Evolutionary conservation across 1,284 basidiomycete genomes (phyloP), one percentile per base, ranked within the genome.

Genomic region (Phylloporus sp.): DNA sequence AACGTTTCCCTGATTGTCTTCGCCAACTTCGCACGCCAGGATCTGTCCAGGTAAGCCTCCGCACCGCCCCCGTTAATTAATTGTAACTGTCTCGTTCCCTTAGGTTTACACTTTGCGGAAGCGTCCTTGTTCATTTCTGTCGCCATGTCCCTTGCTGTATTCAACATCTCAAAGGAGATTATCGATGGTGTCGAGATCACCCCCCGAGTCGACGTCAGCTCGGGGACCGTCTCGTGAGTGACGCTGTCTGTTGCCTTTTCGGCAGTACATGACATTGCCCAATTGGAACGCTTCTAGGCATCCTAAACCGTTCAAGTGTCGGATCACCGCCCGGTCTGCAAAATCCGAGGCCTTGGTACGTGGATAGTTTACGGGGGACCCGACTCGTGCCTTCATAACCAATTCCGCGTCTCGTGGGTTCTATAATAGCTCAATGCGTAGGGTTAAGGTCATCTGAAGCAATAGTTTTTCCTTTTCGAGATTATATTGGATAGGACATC

Each of bases 161-260:
- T 72, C 34, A 15, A 37, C 15, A 37, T 37, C 34, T 64, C 62
- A 24, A 66, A 68, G 49, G 56, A 52, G 2, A 28, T 65, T 8
- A 44, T 70, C 15, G 56, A 66, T 46, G 82, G 69, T 4, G 52
- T 65, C 3, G 44, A 66, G 50, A 52, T 67, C 17, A 65, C 34
- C 8, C 34, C 34, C 10, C 34, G 34, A 37, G 34, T 37, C 34
- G 34, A 70, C 28, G n/a, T 60, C 13, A 61, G 24, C 4, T 42
- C 55, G 2, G 68, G 64, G 34, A 37, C 34, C 34, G 34, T 37
- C 10, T 37, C 4, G 4, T 28, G n/a, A 56, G 61, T 64, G 4
- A 31, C 2, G 26, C 3, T 46, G 3, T 34, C 1, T 3, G 37
- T 29, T 3, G 11, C 26, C 2, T 20, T 10, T 29, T 31, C 20